phyloP scores from a whole-genome alignment of 2,329 filamentous ascomycete genomes.

The Exserohilum rostratum region DNA sequence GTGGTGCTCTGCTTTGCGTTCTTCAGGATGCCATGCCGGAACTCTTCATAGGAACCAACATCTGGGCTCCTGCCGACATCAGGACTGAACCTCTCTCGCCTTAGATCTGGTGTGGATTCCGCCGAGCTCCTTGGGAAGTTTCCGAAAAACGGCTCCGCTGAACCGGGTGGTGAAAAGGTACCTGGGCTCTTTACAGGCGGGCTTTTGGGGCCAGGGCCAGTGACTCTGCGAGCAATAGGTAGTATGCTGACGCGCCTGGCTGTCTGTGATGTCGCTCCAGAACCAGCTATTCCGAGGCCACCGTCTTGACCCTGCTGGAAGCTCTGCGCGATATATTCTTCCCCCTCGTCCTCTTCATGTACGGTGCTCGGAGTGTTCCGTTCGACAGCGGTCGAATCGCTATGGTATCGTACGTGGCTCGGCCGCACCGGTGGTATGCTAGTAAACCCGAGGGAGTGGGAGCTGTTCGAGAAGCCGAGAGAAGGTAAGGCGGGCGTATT shows the following conservation, averaged over 20 bases:
- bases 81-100: slow-evolving; percentile 31
- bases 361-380: slow-evolving; percentile 34
- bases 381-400: slow-evolving; percentile 43
- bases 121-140: slow-evolving; percentile 34
- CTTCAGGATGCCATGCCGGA: slow-evolving; percentile 31
- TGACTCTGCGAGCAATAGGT: slow-evolving; percentile 27
- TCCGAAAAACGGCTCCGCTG: slow-evolving; percentile 38
- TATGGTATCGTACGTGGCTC: slow-evolving; percentile 45
- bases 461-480: slow-evolving; percentile 32
- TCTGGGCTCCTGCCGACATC: slow-evolving; percentile 31
- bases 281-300: slow-evolving; percentile 47
- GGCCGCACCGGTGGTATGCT: slow-evolving; percentile 40
- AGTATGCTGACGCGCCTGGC: slow-evolving; percentile 30
- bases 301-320: slow-evolving; percentile 23
- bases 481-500: slow-evolving; percentile 36
- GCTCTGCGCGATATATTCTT: slow-evolving; percentile 38
- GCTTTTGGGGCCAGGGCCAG: slow-evolving; percentile 23
- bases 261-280: slow-evolving; percentile 20
- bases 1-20: slow-evolving; percentile 25
- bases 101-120: slow-evolving; percentile 41
- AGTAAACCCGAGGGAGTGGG: slow-evolving; percentile 33
- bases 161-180: slow-evolving; percentile 33
- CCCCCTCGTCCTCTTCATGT: slow-evolving; percentile 43
- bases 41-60: slow-evolving; percentile 37
- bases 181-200: slow-evolving; percentile 27